These are phyloP conservation scores for Cryptosporidium bovis DNA, from an alignment of 169 alveolate genomes.

Conservation along the genomic window DNA sequence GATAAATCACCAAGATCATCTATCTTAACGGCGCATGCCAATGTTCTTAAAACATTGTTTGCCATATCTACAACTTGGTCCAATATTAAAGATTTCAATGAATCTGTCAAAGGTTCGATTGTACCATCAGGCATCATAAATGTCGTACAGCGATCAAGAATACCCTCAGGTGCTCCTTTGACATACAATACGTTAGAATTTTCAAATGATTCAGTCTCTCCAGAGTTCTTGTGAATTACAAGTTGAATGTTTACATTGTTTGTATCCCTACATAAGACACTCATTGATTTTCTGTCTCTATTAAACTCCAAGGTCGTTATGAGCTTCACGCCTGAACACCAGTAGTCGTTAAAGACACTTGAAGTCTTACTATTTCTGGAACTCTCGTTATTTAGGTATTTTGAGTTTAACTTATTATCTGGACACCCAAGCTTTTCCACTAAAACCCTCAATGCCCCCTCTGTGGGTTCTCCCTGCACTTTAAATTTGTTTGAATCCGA, in stretches of 20 bases:
- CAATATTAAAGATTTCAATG: conserved; percentile 82
- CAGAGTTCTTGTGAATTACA: conserved; percentile 44
- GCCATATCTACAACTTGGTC: conserved; percentile 89
- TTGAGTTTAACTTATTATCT: conserved; percentile 74
- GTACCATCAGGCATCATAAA: conserved; percentile 88
- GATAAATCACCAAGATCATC: conserved; percentile 76
- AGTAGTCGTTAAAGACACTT: conserved; percentile 75
- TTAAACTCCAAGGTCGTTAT: conserved; percentile 95
- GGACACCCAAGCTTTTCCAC: conserved; percentile 86
- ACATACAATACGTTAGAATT: conserved; percentile 86
- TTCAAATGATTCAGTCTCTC: conserved; percentile 55
- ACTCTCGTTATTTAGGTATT: conserved; percentile 48
- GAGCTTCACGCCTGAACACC: conserved; percentile 76
- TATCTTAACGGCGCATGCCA: conserved; percentile 85
- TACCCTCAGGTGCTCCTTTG: conserved; percentile 99
- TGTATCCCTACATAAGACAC: conserved; percentile 84
- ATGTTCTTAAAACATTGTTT: conserved; percentile 87
- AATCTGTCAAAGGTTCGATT: conserved; percentile 83
- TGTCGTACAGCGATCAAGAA: conserved; percentile 86
- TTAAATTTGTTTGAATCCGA: conserved; percentile 24
- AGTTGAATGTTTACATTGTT: conserved; percentile 67
- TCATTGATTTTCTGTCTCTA: conserved; percentile 96
- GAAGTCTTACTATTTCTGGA: conserved; percentile 69
- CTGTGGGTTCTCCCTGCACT: conserved; percentile 90
- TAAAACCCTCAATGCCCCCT: conserved; percentile 85